Percentiles rank a stretch among this genome's conserved stretches.
Conservation (phyloP, 352 stramenopile genomes). For the Elongisporangium senticosum region DNA sequence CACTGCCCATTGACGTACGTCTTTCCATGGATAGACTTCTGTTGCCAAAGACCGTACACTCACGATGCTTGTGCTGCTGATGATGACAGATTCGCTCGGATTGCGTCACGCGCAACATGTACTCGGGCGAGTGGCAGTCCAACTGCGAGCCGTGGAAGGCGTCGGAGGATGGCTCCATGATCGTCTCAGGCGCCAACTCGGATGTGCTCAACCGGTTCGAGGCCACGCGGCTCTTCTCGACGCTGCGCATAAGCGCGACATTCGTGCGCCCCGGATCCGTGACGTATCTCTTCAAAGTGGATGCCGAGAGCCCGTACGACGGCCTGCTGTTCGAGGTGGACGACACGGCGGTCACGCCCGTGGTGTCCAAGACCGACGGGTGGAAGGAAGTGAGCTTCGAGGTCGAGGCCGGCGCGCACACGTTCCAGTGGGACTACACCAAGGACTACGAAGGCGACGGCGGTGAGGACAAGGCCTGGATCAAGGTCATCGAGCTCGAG, state of each 20-base stretch:
- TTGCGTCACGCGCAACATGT: conserved; percentile 74
- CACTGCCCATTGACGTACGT: conserved; percentile 49
- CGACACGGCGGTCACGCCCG: conserved; percentile 37
- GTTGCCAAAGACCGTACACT: neutral
- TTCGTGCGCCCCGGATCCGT: conserved; percentile 69
- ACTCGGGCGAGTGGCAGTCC: conserved; percentile 62
- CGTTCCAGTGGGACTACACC: conserved; percentile 75
- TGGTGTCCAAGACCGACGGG: conserved; percentile 61
- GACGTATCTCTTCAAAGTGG: conserved; percentile 76
- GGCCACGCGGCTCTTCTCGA: conserved; percentile 65
- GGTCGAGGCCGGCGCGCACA: conserved; percentile 54
- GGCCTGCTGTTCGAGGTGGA: conserved; percentile 73
- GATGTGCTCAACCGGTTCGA: conserved; percentile 59
- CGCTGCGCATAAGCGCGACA: conserved; percentile 62
- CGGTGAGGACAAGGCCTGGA: conserved; percentile 57
- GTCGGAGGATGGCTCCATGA: conserved; percentile 43
- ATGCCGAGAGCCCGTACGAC: conserved; percentile 70
- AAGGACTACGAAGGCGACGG: conserved; percentile 73
- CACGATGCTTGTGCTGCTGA: neutral
- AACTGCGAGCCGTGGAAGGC: conserved; percentile 73
- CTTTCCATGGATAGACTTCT: neutral
- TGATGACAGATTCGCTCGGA: conserved; percentile 43
- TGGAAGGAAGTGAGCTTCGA: conserved; percentile 61
- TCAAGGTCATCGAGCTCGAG: conserved; percentile 80
- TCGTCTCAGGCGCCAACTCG: conserved; percentile 70